These are phyloP conservation scores for Tilletia caries DNA, from an alignment of 1,284 basidiomycete genomes.

Conservation along the genomic window DNA sequence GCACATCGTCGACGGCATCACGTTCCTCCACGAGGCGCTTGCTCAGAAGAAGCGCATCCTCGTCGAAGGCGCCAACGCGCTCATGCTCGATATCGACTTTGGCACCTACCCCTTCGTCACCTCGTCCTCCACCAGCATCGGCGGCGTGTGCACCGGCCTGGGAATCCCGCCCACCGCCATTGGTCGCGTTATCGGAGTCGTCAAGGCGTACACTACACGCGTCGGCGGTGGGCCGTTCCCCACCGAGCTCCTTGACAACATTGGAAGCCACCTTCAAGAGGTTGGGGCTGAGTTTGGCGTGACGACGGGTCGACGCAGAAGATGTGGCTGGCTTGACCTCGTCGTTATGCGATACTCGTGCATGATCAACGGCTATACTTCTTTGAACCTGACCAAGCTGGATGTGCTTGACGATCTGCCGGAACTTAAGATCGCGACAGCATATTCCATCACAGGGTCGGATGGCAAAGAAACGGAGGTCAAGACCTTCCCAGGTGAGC, in stretches of 20 bases:
- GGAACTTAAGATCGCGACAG: conserved; percentile 84
- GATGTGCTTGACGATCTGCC: conserved; percentile 81
- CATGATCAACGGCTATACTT: conserved; percentile 92
- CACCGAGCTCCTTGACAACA: conserved; percentile 82
- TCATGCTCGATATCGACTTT: conserved; percentile 97
- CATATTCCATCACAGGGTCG: conserved; percentile 60
- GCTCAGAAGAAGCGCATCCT: conserved; percentile 71
- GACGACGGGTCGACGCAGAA: conserved; percentile 84
- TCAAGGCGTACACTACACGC: conserved; percentile 96
- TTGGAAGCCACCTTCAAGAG: conserved; percentile 85
- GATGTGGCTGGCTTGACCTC: conserved; percentile 96
- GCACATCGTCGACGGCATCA: conserved; percentile 81
- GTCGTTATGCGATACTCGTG: conserved; percentile 90
- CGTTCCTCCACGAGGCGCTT: conserved; percentile 79
- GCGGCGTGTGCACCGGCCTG: conserved; percentile 91
- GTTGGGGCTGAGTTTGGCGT: conserved; percentile 87
- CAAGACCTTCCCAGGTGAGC: conserved; percentile 79
- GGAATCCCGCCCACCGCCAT: conserved; percentile 86
- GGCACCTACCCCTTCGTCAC: conserved; percentile 98
- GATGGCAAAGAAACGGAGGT: conserved; percentile 71
- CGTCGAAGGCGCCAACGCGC: conserved; percentile 93
- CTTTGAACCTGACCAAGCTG: conserved; percentile 90
- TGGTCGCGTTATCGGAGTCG: conserved; percentile 80
- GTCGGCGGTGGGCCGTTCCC: conserved; percentile 98
- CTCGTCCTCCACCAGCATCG: conserved; percentile 84